These are phyloP conservation scores for Aspergillus asperescens DNA, from an alignment of 495 filamentous ascomycete genomes.

Conservation along the genomic window DNA sequence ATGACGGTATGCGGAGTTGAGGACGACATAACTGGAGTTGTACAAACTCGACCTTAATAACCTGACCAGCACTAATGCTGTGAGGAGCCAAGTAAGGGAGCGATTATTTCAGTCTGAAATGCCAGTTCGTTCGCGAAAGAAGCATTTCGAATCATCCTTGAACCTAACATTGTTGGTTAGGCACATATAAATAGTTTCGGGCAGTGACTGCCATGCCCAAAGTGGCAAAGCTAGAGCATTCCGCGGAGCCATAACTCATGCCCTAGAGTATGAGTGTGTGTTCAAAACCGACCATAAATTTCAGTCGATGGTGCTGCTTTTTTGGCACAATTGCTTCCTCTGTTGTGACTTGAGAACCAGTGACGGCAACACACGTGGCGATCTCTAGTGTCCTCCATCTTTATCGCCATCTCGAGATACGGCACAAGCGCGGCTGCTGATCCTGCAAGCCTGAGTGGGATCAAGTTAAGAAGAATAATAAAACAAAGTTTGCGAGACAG, in stretches of 20 bases:
- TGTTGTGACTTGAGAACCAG: constrained; percentile 5
- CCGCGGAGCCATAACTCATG: neutral
- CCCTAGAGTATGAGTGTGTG: neutral
- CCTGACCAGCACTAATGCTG: neutral
- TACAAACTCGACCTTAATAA: neutral
- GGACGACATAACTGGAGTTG: neutral
- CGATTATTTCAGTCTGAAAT: neutral
- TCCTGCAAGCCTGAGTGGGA: constrained; percentile 1
- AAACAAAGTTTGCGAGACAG: constrained; percentile 3
- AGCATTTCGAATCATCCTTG: constrained; percentile 6
- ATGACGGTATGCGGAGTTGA: neutral
- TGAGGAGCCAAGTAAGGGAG: neutral
- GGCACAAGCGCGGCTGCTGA: constrained; percentile 9
- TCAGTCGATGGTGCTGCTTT: constrained; percentile 1
- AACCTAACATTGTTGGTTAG: constrained; percentile 8
- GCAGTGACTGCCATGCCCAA: constrained; percentile 13
- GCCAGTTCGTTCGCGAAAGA: constrained; percentile 6
- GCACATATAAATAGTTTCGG: constrained; percentile 8
- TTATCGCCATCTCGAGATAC: constrained; percentile 11
- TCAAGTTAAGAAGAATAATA: neutral
- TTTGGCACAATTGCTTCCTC: neutral
- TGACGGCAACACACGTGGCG: constrained; percentile 17
- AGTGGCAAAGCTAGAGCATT: constrained; percentile 6
- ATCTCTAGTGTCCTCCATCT: constrained; percentile 4
- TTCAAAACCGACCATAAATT: neutral